Base-by-base conservation (phyloP, 2,329 filamentous ascomycete genomes). In the Neonectria ditissima region DNA sequence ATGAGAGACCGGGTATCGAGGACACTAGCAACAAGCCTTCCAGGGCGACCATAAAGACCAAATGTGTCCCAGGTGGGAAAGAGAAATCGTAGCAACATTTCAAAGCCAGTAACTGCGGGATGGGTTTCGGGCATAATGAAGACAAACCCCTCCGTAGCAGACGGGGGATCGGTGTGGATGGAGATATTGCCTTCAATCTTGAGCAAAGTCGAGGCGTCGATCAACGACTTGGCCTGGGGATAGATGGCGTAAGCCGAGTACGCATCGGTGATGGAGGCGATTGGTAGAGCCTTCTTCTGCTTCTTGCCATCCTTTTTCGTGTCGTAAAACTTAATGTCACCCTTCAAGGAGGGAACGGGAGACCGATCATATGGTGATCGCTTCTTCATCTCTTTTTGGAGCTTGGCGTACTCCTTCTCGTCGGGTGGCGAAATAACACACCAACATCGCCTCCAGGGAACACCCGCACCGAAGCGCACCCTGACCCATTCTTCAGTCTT, bases 91-190 rank as follows among this genome's bases (percentile, higher is more conserved):
- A 99, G 84, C 85, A 99, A 91, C 85, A 97, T 97, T 78, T 98
- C 96, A 71, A 98, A 97, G 0, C 96, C 96, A 58, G 89, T 92
- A 13, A 99, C 92, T 18, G 93, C 94, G n/a, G 95, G 91, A 73
- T 93, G 93, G 1, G 91, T 88, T 78, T 99, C 96, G 4, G 96
- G 96, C 94, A 99, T 97, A 70, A 98, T 90, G 75, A 99, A 99
- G 5, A 99, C 93, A 73, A 97, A 97, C 0, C 96, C 96, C 76
- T 99, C 96, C 0, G 91, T 92, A 2, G 89, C 89, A 0, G 91
- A 90, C 24, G 93, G 89, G 9, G 92, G 90, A 13, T 89, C 87
- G 0, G 91, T 91, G 79, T 97, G 94, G 41, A 97, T 92, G 0
- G 92, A 94, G 65, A 99, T 93, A 66, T 89, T 89, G 10, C 94